A percentile compares a stretch with the other conserved stretches of the same genome.
Evolutionary conservation across 1,284 basidiomycete species (phyloP).

Genomic region (Irpex rosettiformis): DNA sequence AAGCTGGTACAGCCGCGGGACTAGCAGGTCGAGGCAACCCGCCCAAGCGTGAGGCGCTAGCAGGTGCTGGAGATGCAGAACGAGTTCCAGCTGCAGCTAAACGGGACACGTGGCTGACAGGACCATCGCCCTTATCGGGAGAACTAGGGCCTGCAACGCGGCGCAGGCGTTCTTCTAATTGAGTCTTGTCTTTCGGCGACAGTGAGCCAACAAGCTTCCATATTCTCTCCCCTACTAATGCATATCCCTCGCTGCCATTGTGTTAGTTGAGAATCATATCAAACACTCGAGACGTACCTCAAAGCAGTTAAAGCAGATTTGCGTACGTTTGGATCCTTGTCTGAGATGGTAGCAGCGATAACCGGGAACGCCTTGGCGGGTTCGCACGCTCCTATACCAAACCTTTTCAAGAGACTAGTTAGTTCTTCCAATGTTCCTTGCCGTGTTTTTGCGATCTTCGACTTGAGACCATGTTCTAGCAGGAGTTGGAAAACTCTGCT

Average conservation of each 20-base stretch:
- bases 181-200: slow-evolving; percentile 84
- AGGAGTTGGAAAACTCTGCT: slow-evolving; percentile 87
- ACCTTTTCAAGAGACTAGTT: slow-evolving; percentile 73
- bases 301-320: slow-evolving; percentile 79
- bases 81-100: slow-evolving; percentile 45
- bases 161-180: slow-evolving; percentile 87
- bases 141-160: slow-evolving; percentile 69
- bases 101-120: slow-evolving; percentile 47
- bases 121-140: slow-evolving; percentile 41
- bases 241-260: slow-evolving; percentile 69
- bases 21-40: slow-evolving; percentile 61
- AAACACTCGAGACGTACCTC: slow-evolving; percentile 44
- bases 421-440: slow-evolving; percentile 86
- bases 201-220: slow-evolving; percentile 79
- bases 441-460: slow-evolving; percentile 88
- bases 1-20: slow-evolving; percentile 48
- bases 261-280: slow-evolving; percentile 12
- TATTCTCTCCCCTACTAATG: slow-evolving; percentile 81
- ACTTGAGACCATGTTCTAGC: slow-evolving; percentile 82
- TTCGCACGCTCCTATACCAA: slow-evolving; percentile 80
- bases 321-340: slow-evolving; percentile 84
- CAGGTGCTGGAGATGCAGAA: slow-evolving; percentile 52
- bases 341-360: slow-evolving; percentile 81
- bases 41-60: slow-evolving; percentile 36
- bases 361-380: slow-evolving; percentile 77